Evolutionary conservation across 2,329 filamentous ascomycete species (phyloP).

Genomic region (Colletotrichum sp.): DNA sequence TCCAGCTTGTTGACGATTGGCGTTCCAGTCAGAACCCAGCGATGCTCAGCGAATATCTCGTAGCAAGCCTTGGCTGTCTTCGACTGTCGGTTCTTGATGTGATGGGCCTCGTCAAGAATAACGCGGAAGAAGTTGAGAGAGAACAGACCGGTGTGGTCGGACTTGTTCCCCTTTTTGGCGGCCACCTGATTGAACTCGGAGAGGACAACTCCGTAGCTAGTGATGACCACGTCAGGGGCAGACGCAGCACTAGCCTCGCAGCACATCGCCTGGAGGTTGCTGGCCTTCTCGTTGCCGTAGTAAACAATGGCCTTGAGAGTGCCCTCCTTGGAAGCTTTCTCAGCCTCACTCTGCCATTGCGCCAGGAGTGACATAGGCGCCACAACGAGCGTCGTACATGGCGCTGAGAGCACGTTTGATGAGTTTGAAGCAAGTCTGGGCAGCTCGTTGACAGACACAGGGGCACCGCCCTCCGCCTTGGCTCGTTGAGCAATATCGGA

Average conservation of each 20-base stretch:
- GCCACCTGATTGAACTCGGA: conserved; percentile 85
- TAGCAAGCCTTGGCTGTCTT: conserved; percentile 97
- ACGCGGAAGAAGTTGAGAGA: conserved; percentile 93
- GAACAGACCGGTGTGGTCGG: conserved; percentile 77
- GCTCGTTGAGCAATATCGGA: conserved; percentile 55
- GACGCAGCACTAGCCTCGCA: conserved; percentile 73
- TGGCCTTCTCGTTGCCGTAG: conserved; percentile 85
- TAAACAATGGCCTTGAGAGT: conserved; percentile 87
- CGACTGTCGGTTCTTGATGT: conserved; percentile 87
- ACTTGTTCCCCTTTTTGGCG: conserved; percentile 68
- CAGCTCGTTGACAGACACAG: conserved; percentile 62
- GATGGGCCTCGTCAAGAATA: conserved; percentile 94
- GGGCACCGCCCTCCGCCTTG: conserved; percentile 31
- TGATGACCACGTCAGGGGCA: conserved; percentile 91
- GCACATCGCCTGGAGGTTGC: conserved; percentile 81
- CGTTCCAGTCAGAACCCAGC: conserved; percentile 94
- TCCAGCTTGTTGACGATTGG: conserved; percentile 96
- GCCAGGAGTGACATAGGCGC: conserved; percentile 96
- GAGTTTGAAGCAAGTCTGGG: conserved; percentile 65
- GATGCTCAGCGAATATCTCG: conserved; percentile 81
- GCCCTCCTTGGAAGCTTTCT: conserved; percentile 85
- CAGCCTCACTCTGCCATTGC: conserved; percentile 95
- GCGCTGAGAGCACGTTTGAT: conserved; percentile 68
- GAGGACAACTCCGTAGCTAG: conserved; percentile 89
- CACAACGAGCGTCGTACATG: conserved; percentile 91